These are phyloP conservation scores for Phlyctochytrium planicorne DNA, from an alignment of 192 early-diverging fungal genomes.

Conservation along the genomic window DNA sequence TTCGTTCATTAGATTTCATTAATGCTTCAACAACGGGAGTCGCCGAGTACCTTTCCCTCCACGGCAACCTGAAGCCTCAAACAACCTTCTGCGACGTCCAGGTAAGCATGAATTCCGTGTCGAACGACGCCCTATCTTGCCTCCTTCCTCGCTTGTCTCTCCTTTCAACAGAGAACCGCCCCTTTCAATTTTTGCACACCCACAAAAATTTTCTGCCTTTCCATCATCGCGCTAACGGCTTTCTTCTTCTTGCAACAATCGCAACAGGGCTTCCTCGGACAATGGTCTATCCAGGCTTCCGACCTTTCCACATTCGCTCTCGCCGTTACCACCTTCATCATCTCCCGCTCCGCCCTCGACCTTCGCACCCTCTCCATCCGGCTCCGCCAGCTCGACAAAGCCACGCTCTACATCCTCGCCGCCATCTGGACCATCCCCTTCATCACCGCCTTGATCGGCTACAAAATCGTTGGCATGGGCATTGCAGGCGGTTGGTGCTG, in stretches of 20 bases:
- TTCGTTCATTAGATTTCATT: too few species aligned
- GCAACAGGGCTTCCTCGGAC: slow-evolving; percentile 2
- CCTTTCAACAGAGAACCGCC: too few species aligned
- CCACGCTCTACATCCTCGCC: neutral
- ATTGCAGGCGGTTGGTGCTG: neutral
- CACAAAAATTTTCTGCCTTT: neutral
- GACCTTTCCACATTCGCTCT: neutral
- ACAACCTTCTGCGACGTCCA: too few species aligned
- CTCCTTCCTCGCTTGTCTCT: too few species aligned
- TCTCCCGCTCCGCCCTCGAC: neutral
- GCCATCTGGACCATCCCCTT: neutral
- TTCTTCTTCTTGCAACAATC: neutral
- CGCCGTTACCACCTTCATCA: neutral
- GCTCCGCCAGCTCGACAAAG: neutral
- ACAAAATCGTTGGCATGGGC: neutral
- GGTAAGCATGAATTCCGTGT: neutral
- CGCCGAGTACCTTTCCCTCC: too few species aligned
- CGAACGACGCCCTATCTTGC: neutral
- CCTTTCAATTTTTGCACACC: too few species aligned
- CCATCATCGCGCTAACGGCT: neutral
- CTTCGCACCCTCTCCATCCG: neutral
- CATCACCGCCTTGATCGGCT: neutral
- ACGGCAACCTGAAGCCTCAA: too few species aligned
- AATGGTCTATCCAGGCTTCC: slow-evolving; percentile 1
- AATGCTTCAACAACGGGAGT: too few species aligned